Conservation (phyloP, 495 filamentous ascomycete genomes). For the Aspergillus biplanus region DNA sequence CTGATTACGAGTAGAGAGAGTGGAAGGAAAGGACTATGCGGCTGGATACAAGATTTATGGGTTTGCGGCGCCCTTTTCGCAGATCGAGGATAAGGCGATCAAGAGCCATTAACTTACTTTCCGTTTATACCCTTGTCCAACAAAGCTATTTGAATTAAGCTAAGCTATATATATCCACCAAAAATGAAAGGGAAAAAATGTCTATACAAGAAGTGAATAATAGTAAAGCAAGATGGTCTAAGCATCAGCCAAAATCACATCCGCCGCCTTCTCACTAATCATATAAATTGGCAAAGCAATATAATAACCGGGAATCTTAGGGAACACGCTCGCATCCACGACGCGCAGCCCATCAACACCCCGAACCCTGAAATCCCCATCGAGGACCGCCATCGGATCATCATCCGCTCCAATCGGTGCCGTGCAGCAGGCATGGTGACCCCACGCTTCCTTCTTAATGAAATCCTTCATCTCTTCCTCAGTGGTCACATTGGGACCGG, state of each 20-base stretch:
- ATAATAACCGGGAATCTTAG: conserved; percentile 62
- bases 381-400: conserved; percentile 63
- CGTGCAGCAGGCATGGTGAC: conserved; percentile 64
- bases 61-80: conserved; percentile 35
- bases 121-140: too few species aligned
- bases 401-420: conserved; percentile 58
- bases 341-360: conserved; percentile 58
- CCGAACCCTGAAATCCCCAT: conserved; percentile 59
- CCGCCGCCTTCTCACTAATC: conserved; percentile 66
- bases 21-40: conserved; percentile 40
- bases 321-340: conserved; percentile 64
- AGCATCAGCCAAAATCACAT: conserved; percentile 49
- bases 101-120: not conserved
- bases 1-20: conserved; percentile 28
- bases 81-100: not conserved
- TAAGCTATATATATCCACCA: too few species aligned
- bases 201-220: not conserved
- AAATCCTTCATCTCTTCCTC: conserved; percentile 50
- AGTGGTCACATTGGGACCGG: conserved; percentile 43
- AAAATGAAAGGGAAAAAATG: too few species aligned
- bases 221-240: not conserved
- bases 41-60: conserved; percentile 44
- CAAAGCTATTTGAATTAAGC: too few species aligned
- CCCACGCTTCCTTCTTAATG: conserved; percentile 57
- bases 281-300: conserved; percentile 62